Evolutionary conservation across 257 asterid species (phyloP), one percentile per base, ranked within the genome.

Genomic region (Dorcoceras hygrometricum): DNA sequence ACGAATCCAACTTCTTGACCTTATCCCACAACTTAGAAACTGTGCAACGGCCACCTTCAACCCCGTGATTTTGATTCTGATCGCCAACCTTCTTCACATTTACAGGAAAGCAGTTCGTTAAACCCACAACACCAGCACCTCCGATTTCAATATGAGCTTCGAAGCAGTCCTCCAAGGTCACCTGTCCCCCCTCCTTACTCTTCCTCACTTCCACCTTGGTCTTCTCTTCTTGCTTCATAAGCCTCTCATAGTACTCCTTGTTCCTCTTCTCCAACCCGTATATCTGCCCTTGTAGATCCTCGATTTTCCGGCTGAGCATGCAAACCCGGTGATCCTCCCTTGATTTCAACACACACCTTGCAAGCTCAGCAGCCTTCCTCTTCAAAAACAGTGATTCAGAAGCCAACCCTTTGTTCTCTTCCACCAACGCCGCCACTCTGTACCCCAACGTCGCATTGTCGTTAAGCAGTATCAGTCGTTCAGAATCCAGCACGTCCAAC

Each of bases 221-320:
- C 67, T 65, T 74, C 70, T 78, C 87, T 57, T 79, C 89, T 32
- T 82, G 84, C 59, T 82, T 79, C 69, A 81, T 80, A 28, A 92
- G 86, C 48, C 83, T 84, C 56, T 84, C 96, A 14, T 83, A 86
- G 29, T 89, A 89, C 73, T 90, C 97, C 74, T 84, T 85, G 76
- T 93, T 93, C 86, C 88, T 82, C 85, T 83, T 85, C 87, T 93
- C 99, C 81, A 93, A 59, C 57, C 91, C 88, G 8, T 83, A 68
- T 26, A 93, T 84, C 81, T 90, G 99, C 51, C 87, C 92, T 43
- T 90, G 99, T 12, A 93, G 95, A 76, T 93, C 99, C 89, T 93
- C 96, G n/a, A 93, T 90, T 77, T 90, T 88, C 60, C 77, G 70
- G 74, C 96, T 93, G 77, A 93, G 86, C 84, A 84, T 64, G 65